phyloP scores from a whole-genome alignment of 345 rosid species.

The Aquilaria malaccensis region DNA sequence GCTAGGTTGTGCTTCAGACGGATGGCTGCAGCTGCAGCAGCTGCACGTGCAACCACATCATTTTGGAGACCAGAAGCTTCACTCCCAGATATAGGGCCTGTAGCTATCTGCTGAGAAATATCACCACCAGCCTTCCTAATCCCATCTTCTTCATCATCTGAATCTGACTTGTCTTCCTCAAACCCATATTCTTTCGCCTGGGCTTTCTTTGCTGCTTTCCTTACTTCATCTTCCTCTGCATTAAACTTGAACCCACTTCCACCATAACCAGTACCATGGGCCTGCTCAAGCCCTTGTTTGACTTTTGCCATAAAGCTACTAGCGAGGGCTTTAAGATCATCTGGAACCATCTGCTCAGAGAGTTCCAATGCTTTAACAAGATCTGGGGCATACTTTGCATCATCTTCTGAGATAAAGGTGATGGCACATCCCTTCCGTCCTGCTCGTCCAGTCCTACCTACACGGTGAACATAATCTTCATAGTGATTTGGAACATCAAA shows the following conservation, averaged over 20 bases:
- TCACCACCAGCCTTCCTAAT: constrained; percentile 86
- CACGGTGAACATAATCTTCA: constrained; percentile 97
- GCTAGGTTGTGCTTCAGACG: constrained; percentile 85
- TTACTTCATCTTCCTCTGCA: constrained; percentile 95
- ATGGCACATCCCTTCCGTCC: constrained; percentile 93
- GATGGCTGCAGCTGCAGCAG: constrained; percentile 88
- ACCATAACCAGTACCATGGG: constrained; percentile 96
- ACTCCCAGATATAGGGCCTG: constrained; percentile 51
- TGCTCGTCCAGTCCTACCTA: constrained; percentile 96
- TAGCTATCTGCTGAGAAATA: constrained; percentile 67
- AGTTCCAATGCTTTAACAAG: constrained; percentile 90
- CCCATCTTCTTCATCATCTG: constrained; percentile 91
- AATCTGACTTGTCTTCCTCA: constrained; percentile 94
- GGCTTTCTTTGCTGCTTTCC: constrained; percentile 92
- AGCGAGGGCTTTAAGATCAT: constrained; percentile 79
- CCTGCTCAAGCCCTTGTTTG: constrained; percentile 91
- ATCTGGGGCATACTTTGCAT: constrained; percentile 95
- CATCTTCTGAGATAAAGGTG: constrained; percentile 87
- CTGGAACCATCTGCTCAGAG: constrained; percentile 93
- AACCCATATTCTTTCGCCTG: constrained; percentile 95
- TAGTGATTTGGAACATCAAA: constrained; percentile 93
- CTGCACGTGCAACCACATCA: constrained; percentile 82
- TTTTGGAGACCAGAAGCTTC: constrained; percentile 35
- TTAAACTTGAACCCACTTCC: constrained; percentile 98
- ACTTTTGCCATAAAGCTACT: constrained; percentile 90